These are phyloP conservation scores for California macrophylla DNA, from an alignment of 441 rosid species.

Conservation along the genomic window DNA sequence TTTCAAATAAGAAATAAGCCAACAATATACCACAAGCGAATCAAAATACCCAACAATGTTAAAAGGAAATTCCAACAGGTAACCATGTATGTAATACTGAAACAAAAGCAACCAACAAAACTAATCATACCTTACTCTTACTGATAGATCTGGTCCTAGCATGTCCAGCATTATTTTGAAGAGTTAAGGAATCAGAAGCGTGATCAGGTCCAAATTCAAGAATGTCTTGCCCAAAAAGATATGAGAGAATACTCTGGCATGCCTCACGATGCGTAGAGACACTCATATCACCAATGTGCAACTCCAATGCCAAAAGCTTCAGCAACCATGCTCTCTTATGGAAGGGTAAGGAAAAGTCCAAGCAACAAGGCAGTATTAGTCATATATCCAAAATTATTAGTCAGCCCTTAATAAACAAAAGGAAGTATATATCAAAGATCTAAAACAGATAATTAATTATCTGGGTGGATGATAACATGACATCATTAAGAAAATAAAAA, in stretches of 20 bases:
- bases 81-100: not conserved
- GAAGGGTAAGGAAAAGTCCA: constrained; percentile 12
- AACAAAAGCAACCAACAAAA: not conserved
- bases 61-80: not conserved
- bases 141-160: constrained; percentile 46
- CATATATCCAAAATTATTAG: not conserved
- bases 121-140: constrained; percentile 62
- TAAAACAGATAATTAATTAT: not conserved
- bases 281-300: constrained; percentile 64
- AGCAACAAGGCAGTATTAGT: constrained; percentile 16
- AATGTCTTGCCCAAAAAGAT: constrained; percentile 67
- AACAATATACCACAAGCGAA: not conserved
- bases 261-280: constrained; percentile 60
- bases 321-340: constrained; percentile 89
- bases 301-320: constrained; percentile 78
- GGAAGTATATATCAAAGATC: not conserved
- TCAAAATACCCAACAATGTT: not conserved
- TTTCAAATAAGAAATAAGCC: not conserved
- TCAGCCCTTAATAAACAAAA: not conserved
- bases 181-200: constrained; percentile 31
- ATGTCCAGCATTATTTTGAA: constrained; percentile 38
- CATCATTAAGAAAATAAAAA: not conserved
- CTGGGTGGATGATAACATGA: not conserved
- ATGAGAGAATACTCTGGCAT: constrained; percentile 60
- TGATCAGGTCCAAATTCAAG: constrained; percentile 36